Conservation (phyloP, 768 basidiomycete species). For the Mycena metata region DNA sequence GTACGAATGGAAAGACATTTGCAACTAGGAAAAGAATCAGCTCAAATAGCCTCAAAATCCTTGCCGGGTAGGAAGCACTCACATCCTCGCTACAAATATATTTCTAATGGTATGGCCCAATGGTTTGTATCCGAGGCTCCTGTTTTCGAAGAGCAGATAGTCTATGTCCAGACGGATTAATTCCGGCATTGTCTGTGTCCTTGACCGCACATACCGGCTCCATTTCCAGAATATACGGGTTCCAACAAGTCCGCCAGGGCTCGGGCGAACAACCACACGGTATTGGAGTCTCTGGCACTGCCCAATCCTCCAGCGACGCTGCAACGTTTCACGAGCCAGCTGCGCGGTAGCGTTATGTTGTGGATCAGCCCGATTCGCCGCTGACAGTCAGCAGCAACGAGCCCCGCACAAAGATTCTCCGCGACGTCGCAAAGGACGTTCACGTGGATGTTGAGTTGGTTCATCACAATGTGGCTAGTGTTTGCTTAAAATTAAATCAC, state of each 20-base stretch:
- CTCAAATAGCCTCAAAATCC: neutral
- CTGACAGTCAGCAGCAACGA: constrained; percentile 52
- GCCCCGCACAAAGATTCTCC: constrained; percentile 60
- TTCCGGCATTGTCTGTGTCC: neutral
- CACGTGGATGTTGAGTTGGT: constrained; percentile 55
- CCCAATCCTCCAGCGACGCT: constrained; percentile 23
- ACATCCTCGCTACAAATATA: constrained; percentile 64
- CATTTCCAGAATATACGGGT: constrained; percentile 36
- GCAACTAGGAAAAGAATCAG: constrained; percentile 54
- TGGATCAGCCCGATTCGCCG: constrained; percentile 50
- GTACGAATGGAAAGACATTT: constrained; percentile 60
- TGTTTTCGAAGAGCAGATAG: constrained; percentile 46
- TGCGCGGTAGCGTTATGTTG: constrained; percentile 64
- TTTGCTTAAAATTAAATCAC: neutral
- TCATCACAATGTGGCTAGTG: constrained; percentile 59
- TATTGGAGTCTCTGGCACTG: constrained; percentile 17
- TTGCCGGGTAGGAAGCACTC: constrained; percentile 39
- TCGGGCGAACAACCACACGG: constrained; percentile 36
- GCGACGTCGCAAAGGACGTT: constrained; percentile 64
- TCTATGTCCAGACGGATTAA: constrained; percentile 28
- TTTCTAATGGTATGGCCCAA: constrained; percentile 43
- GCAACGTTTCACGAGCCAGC: constrained; percentile 60
- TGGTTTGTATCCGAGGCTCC: constrained; percentile 28
- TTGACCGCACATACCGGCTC: constrained; percentile 39
- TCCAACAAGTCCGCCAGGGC: constrained; percentile 45